Base-by-base conservation (phyloP, 2,329 filamentous ascomycete genomes). In the Thielaviopsis punctulata region DNA sequence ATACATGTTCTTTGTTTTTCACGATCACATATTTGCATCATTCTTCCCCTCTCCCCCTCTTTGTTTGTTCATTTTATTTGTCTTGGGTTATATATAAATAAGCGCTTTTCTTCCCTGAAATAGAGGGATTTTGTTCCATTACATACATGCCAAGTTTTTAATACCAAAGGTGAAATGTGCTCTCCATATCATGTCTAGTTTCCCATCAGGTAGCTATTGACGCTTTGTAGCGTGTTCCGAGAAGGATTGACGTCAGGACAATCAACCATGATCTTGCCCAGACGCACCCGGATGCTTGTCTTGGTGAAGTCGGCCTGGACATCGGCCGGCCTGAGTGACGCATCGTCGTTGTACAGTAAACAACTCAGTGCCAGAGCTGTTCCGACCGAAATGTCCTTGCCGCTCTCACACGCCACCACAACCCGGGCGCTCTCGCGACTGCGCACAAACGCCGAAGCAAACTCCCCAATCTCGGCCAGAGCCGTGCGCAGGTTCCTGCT, bases 171-270 rank as follows among this genome's bases (percentile, higher is more conserved):
- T 36, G 30, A 36, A 15, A 36, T 36, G 10, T n/a, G 30, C 30
- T 3, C 30, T 36, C 30, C 12, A 36, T n/a, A 30, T 24, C 45
- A 21, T 49, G 22, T 51, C 24, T 27, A 61, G 65, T 67, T 70
- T 53, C 73, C 73, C 79, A 96, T 90, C 49, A 96, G 67, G 60
- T 86, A 94, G 52, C 85, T 85, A 65, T 96, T 95, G 4, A 96
- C 83, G 58, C 86, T 90, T 65, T 95, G 89, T 36, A 96, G 68
- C 0, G 89, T 95, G 21, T 85, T 75, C 33, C 92, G 73, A 56
- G 82, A 89, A 0, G 90, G 89, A 62, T 93, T 94, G 2, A 82
- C 84, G 58, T 84, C 80, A 1, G 88, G 83, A 62, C 83, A 82
- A 0, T 77, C 78, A 4, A 80, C 82, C 65, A 90, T 86, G 59